Base-by-base conservation (phyloP, 495 filamentous ascomycete genomes). In the Delitschia confertaspora region DNA sequence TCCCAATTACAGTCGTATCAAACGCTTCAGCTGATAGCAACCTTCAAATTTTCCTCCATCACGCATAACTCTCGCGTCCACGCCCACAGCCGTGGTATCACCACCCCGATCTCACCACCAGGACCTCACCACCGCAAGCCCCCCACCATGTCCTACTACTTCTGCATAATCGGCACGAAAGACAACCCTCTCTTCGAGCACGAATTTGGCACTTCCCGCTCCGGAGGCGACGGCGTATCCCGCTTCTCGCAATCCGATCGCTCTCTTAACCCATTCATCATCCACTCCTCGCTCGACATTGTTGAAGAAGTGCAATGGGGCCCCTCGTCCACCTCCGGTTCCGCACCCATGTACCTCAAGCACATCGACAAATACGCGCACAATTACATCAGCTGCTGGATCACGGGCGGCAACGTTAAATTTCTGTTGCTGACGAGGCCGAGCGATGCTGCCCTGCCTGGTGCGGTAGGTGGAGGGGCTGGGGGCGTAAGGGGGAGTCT, bases 231-330 rank as follows among this genome's bases (percentile, higher is more conserved):
- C 72, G 91, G 91, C 53, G 73, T 87, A 56, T 69, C 91, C 19
- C 79, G 85, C 49, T 95, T 94, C 73, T 75, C 71, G 22, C 81
- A 88, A 33, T 80, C 93, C 49, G 82, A 87, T 19, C 77, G 84
- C 37, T 81, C 89, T 60, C 84, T 95, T 78, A 95, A 93, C 69
- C 91, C 95, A 64, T 95, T 96, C 70, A 83, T 98, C 63, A 79
- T 91, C 33, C 89, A 98, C 67, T 83, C 81, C 40, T 82, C 80
- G 53, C 68, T 98, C 31, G 91, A 98, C 60, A 86, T 95, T 33
- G 80, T 95, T 17, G 91, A 96, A 64, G 91, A 98, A 57, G 74
- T 87, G 14, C 89, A 95, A 64, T 98, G 93, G 91, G 78, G 72
- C 9, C 45, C 29, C 22, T 51, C 42, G 0, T 27, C 49, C 33